phyloP scores from a whole-genome alignment of 768 basidiomycete genomes.

The Basidioascus undulatus region DNA sequence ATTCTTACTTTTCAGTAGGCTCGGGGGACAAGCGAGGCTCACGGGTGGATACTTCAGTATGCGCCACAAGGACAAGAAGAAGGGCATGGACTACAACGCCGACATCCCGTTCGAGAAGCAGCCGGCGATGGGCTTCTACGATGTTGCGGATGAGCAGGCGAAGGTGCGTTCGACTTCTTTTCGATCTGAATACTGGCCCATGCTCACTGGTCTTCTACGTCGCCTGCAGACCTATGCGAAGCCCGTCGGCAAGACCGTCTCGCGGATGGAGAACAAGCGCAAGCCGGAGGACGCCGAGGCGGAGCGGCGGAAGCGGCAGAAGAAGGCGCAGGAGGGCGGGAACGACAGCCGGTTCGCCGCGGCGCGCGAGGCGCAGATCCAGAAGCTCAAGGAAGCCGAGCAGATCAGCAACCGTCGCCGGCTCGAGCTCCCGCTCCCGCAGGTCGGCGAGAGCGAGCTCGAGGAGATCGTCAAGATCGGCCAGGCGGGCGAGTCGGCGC shows the following conservation, averaged over 20 bases:
- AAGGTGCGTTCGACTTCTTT: conserved; percentile 22
- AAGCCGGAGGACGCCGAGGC: conserved; percentile 83
- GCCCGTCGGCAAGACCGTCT: conserved; percentile 71
- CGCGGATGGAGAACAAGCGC: conserved; percentile 84
- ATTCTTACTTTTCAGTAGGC: background rate
- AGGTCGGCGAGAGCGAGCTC: conserved; percentile 80
- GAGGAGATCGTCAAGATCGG: conserved; percentile 99
- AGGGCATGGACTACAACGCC: conserved; percentile 96
- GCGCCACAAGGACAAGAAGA: conserved; percentile 82
- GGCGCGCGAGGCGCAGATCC: conserved; percentile 92
- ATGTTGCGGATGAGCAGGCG: conserved; percentile 79
- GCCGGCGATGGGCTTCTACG: conserved; percentile 85
- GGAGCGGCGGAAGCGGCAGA: conserved; percentile 71
- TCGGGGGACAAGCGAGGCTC: background rate
- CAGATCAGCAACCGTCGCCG: conserved; percentile 71
- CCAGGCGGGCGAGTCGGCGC: conserved; percentile 66
- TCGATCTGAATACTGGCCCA: too few species aligned
- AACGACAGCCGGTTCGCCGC: conserved; percentile 76
- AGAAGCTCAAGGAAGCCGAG: conserved; percentile 91
- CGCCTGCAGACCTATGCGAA: conserved; percentile 13
- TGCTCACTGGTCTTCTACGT: too few species aligned
- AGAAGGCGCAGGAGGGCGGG: conserved; percentile 43
- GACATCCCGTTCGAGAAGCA: conserved; percentile 99
- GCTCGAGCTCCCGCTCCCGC: conserved; percentile 60
- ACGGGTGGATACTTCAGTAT: conserved; percentile 27